Evolutionary conservation across 371 early-diverging fungal genomes (phyloP).

Genomic region (Rhizomucor pusillus): DNA sequence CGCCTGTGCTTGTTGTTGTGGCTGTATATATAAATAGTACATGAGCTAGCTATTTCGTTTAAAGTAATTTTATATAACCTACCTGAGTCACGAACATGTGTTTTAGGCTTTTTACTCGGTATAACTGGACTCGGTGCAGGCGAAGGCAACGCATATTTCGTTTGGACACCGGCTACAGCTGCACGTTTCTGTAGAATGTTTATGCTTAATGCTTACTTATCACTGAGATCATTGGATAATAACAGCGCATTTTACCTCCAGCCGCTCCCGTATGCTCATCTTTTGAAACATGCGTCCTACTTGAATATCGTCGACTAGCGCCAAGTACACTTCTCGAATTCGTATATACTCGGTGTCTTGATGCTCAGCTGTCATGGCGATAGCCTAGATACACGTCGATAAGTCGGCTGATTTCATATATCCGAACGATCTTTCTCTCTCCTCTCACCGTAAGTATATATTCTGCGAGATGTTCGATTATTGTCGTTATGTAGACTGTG

Average conservation of each 20-base stretch:
- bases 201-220: neutral
- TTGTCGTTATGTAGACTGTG: constrained; percentile 56
- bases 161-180: constrained; percentile 7
- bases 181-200: constrained; percentile 15
- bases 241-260: constrained; percentile 26
- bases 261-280: constrained; percentile 34
- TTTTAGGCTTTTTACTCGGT: neutral
- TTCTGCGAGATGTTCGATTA: constrained; percentile 62
- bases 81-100: constrained; percentile 1
- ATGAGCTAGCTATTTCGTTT: too few relatives aligned
- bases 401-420: neutral
- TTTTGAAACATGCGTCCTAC: constrained; percentile 43
- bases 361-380: constrained; percentile 50
- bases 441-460: constrained; percentile 43
- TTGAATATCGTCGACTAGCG: constrained; percentile 53
- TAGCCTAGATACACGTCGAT: neutral
- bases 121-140: constrained; percentile 8
- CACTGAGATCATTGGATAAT: neutral
- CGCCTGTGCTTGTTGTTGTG: neutral
- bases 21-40: too few relatives aligned
- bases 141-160: constrained; percentile 2
- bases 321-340: constrained; percentile 50
- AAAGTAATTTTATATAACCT: neutral
- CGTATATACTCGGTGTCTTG: constrained; percentile 51
- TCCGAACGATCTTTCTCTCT: too few relatives aligned